phyloP scores from a whole-genome alignment of 306 rosid species.

The Potentilla sterilis region DNA sequence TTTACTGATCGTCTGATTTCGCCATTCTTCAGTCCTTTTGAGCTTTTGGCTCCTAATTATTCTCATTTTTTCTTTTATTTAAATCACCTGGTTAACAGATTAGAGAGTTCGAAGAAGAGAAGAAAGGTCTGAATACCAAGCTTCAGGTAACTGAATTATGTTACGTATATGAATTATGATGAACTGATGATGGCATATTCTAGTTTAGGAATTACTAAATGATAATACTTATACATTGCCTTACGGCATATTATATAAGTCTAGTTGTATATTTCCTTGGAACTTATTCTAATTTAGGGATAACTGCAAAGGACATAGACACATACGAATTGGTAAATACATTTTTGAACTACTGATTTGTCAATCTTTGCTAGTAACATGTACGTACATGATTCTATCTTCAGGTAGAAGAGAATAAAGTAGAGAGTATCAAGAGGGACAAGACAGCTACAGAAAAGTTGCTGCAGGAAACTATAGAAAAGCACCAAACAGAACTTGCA shows the following conservation, averaged over 20 bases:
- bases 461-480: conserved; percentile 93
- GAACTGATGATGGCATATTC: conserved; percentile 5
- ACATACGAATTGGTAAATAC: background rate
- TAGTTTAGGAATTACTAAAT: background rate
- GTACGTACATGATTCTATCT: conserved; percentile 10
- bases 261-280: background rate
- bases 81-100: conserved; percentile 64
- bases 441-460: conserved; percentile 89
- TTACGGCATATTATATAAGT: background rate
- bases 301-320: background rate
- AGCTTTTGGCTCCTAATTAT: too few species aligned
- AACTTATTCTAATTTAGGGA: conserved; percentile 1
- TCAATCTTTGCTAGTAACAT: conserved; percentile 21
- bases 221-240: background rate
- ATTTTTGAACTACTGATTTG: background rate
- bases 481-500: conserved; percentile 81
- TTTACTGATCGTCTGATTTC: conserved; percentile 23
- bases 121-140: conserved; percentile 82
- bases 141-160: conserved; percentile 74
- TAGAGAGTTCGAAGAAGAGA: conserved; percentile 99
- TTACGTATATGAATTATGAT: background rate
- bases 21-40: conserved; percentile 20
- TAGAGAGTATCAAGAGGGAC: conserved; percentile 92
- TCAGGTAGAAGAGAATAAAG: conserved; percentile 97
- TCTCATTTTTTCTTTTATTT: conserved; percentile 29